Percentiles rank a stretch among this genome's conserved stretches.
These are phyloP conservation scores for Phlebopus sp. DNA, from an alignment of 1,284 basidiomycete species.

Conservation along the genomic window DNA sequence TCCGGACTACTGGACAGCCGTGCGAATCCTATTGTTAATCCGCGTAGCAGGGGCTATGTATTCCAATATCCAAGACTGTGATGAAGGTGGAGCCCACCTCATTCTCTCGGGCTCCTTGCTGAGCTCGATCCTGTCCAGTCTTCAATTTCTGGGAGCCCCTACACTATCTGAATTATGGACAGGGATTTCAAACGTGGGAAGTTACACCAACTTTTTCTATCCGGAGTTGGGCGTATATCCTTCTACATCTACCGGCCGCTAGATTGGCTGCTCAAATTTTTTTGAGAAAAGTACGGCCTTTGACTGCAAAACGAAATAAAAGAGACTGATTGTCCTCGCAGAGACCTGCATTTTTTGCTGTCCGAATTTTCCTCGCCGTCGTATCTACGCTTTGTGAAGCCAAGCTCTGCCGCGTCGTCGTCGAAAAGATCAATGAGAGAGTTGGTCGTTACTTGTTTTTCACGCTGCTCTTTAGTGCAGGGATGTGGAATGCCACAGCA, in stretches of 20 bases:
- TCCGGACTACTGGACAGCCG: conserved; percentile 78
- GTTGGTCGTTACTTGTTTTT: conserved; percentile 92
- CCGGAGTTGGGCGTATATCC: conserved; percentile 91
- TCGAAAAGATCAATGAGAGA: conserved; percentile 80
- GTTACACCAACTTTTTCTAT: conserved; percentile 88
- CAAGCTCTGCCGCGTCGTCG: conserved; percentile 81
- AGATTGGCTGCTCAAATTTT: conserved; percentile 41
- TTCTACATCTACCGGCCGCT: conserved; percentile 69
- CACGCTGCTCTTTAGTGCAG: conserved; percentile 81
- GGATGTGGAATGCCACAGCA: conserved; percentile 89
- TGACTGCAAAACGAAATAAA: background rate
- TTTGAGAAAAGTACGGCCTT: conserved; percentile 48
- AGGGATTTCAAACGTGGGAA: conserved; percentile 98
- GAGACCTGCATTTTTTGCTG: conserved; percentile 85
- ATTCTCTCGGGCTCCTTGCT: background rate
- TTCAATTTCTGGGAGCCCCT: conserved; percentile 99
- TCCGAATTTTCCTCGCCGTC: conserved; percentile 78
- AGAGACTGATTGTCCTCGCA: conserved; percentile 31
- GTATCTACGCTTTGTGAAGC: conserved; percentile 79
- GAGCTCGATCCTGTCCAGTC: conserved; percentile 47
- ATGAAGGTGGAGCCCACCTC: conserved; percentile 70
- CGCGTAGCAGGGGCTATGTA: conserved; percentile 92
- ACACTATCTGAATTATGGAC: conserved; percentile 81
- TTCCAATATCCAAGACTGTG: conserved; percentile 93
- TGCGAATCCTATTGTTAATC: conserved; percentile 81